Evolutionary conservation across 345 rosid genomes (phyloP), one percentile per base, ranked within the genome.

Genomic region (Eucalyptus pumila): DNA sequence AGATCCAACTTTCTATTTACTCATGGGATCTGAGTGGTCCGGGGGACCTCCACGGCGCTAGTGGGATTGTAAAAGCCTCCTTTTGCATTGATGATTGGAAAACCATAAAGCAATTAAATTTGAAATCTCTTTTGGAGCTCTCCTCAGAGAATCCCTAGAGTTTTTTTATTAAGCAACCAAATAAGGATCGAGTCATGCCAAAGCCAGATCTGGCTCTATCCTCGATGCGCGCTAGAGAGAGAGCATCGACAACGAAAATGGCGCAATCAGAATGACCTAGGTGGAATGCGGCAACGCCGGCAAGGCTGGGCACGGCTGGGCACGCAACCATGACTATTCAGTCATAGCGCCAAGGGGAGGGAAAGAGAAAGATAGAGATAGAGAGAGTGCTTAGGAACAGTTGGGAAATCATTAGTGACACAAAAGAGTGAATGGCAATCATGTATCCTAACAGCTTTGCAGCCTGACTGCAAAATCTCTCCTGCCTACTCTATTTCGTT

Each of bases 1-100:
- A 50, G 19, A 15, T 50, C 1, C 17, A 14, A 14, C 3, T 49
- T 49, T 49, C 17, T 50, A 50, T 50, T 50, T 19, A 50, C 15
- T 50, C 0, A 1, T 50, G 52, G 7, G 52, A 14, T 50, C 0
- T 17, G 52, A 0, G 7, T 2, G 52, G 19, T 50, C 7, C 0
- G 15, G 52, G 52, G 52, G 52, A 50, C 17, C 52, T 14, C 52
- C 52, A 50, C 0, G 52, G 19, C 52, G 2, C 52, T 50, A 50
- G 76, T n/a, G 40, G 76, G 11, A 67, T n/a, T 67, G 76, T 14
- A 4, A n/a, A 67, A 67, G 76, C 76, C 76, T 34, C 23, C 3
- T n/a, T n/a, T 67, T 67, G 40, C 40, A 67, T 65, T 65, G 40
- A n/a, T 7, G 17, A 6, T 65, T 65, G 76, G 40, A 8, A 67